Evolutionary conservation across 2,329 filamentous ascomycete genomes (phyloP).

Genomic region (Hymenoscyphus albidus): DNA sequence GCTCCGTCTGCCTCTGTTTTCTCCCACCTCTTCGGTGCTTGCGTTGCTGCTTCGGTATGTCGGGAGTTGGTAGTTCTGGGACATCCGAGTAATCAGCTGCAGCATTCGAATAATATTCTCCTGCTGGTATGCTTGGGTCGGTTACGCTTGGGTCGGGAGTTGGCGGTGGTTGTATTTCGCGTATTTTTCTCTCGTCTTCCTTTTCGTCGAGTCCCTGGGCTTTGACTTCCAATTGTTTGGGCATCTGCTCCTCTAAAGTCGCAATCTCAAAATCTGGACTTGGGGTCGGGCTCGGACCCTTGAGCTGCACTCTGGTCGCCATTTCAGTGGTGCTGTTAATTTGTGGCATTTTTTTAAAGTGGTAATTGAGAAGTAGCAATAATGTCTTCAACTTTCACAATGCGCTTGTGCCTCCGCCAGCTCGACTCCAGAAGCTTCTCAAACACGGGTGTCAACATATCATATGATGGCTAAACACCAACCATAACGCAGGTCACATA

Average conservation of each 20-base stretch:
- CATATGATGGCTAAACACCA: slow-evolving; percentile 1
- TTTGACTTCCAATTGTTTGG: not conserved
- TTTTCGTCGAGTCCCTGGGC: not conserved
- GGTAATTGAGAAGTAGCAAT: not conserved
- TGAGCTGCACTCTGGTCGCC: not conserved
- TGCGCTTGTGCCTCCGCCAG: not conserved
- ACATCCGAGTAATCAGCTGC: slow-evolving; percentile 19
- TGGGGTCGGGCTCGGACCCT: not conserved
- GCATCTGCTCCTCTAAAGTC: slow-evolving; percentile 6
- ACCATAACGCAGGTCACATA: not conserved
- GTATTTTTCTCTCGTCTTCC: not conserved
- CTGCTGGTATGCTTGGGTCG: not conserved
- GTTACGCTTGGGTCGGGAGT: slow-evolving; percentile 3
- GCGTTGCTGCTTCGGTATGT: slow-evolving; percentile 10
- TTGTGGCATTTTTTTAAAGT: not conserved
- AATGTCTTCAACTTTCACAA: not conserved
- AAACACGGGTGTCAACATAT: slow-evolving; percentile 2
- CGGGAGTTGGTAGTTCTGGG: slow-evolving; percentile 11
- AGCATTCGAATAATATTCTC: not conserved
- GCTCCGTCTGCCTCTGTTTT: slow-evolving; percentile 12
- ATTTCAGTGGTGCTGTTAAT: slow-evolving; percentile 1
- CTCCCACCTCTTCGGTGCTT: slow-evolving; percentile 19
- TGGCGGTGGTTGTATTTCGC: not conserved
- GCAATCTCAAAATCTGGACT: slow-evolving; percentile 7
- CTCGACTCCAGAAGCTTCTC: not conserved